phyloP scores from a whole-genome alignment of 768 basidiomycete genomes.

The Russula brevipes region DNA sequence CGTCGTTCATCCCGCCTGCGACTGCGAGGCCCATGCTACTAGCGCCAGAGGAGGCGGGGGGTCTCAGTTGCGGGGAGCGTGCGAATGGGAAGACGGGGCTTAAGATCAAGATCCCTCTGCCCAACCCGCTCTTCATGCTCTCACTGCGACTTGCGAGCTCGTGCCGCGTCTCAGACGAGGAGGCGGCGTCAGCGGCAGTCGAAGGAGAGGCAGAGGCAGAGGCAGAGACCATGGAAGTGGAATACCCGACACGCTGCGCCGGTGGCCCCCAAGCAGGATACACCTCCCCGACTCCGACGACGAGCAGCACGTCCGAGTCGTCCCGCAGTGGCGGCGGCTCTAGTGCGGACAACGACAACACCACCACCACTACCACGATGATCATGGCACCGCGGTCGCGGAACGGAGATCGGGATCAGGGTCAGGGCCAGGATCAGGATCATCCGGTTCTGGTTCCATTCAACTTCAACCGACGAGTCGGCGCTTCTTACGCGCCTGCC shows the following conservation, averaged over 20 bases:
- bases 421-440: neutral
- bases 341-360: no score
- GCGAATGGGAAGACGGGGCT: conserved; percentile 10
- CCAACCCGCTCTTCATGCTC: conserved; percentile 18
- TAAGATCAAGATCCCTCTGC: conserved; percentile 18
- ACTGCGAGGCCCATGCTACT: neutral
- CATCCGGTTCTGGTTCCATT: neutral
- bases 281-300: no score
- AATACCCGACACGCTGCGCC: no score
- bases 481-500: neutral
- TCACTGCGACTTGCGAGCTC: conserved; percentile 7
- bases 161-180: conserved; percentile 7
- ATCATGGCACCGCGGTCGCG: no score
- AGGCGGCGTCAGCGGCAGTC: neutral
- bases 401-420: neutral
- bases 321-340: no score
- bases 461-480: neutral
- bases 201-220: no score
- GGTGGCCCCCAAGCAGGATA: no score
- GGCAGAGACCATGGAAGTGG: no score
- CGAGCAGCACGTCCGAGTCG: no score
- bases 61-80: neutral
- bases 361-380: no score
- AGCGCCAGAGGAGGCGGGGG: neutral
- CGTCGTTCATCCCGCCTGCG: neutral